Percentiles rank a stretch among this genome's conserved stretches.
These are phyloP conservation scores for Tricholoma bakamatsutake DNA, from an alignment of 768 basidiomycete genomes.

Conservation along the genomic window DNA sequence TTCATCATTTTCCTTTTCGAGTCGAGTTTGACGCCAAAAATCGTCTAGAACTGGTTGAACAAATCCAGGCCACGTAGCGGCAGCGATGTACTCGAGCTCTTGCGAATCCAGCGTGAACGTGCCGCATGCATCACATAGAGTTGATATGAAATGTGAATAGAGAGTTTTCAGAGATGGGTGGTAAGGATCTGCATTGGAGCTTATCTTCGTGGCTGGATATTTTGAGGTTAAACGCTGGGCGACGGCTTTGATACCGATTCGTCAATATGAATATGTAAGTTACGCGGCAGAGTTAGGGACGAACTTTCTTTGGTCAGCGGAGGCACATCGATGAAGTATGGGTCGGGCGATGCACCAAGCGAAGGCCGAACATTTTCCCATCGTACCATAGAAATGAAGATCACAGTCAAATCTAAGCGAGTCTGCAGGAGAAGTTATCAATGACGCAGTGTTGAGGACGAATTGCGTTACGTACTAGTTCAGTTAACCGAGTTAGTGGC, in stretches of 20 bases:
- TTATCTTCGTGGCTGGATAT: slow-evolving; percentile 21
- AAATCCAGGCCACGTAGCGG: slow-evolving; percentile 79
- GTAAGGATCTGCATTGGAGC: slow-evolving; percentile 28
- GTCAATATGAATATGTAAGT: not conserved
- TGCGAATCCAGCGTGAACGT: slow-evolving; percentile 60
- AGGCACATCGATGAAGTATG: slow-evolving; percentile 56
- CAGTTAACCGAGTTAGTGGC: slow-evolving; percentile 64
- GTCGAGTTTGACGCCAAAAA: slow-evolving; percentile 16
- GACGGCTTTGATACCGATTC: slow-evolving; percentile 19
- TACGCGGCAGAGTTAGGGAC: slow-evolving; percentile 8
- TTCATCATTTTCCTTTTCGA: slow-evolving; percentile 12
- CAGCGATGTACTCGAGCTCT: slow-evolving; percentile 71
- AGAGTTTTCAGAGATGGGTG: slow-evolving; percentile 51
- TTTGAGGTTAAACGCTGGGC: slow-evolving; percentile 32
- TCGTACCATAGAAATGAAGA: slow-evolving; percentile 57
- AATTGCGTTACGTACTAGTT: slow-evolving; percentile 46
- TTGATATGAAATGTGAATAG: slow-evolving; percentile 56
- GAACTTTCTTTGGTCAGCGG: slow-evolving; percentile 53
- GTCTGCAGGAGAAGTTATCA: slow-evolving; percentile 33
- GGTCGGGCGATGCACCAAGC: slow-evolving; percentile 66
- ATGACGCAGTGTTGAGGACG: not conserved
- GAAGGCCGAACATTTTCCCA: slow-evolving; percentile 75
- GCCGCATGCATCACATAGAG: slow-evolving; percentile 55
- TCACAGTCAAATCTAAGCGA: slow-evolving; percentile 48
- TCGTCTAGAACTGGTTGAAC: slow-evolving; percentile 61